Conservation (phyloP, 192 early-diverging fungal species). For the Podila verticillata region DNA sequence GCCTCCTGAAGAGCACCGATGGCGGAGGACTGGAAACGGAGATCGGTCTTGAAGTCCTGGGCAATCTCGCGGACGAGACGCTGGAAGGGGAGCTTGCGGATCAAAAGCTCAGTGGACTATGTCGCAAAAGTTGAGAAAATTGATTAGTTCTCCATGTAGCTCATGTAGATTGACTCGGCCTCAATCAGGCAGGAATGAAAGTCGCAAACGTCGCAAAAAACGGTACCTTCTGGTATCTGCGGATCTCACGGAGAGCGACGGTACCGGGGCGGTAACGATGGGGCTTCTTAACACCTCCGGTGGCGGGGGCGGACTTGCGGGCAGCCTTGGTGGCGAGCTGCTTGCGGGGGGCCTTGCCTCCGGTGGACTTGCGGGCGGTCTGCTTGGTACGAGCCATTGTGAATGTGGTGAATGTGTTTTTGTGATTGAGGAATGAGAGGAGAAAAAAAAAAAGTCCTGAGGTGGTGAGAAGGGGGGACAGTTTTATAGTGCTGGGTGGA, state of each 20-base stretch:
- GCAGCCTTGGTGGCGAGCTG: slow-evolving; percentile 96
- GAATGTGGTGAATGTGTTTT: slow-evolving; percentile 54
- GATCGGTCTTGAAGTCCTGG: slow-evolving; percentile 99
- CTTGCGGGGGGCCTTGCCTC: slow-evolving; percentile 99
- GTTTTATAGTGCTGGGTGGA: neutral
- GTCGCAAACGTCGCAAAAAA: no score
- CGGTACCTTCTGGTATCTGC: slow-evolving; percentile 88
- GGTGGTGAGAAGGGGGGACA: neutral
- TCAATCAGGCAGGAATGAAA: no score
- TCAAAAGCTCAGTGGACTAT: slow-evolving; percentile 89
- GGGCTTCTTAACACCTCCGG: slow-evolving; percentile 95
- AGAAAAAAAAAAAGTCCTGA: slow-evolving; percentile 2
- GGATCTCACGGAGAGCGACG: slow-evolving; percentile 92
- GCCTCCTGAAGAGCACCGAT: slow-evolving; percentile 74
- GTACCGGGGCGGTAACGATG: slow-evolving; percentile 91
- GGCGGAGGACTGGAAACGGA: slow-evolving; percentile 99
- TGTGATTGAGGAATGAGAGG: neutral
- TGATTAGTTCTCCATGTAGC: no score
- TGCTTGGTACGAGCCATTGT: slow-evolving; percentile 89
- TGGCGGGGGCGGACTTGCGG: slow-evolving; percentile 92
- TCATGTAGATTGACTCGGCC: no score
- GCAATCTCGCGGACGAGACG: slow-evolving; percentile 98
- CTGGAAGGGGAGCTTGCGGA: slow-evolving; percentile 95
- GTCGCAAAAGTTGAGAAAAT: no score
- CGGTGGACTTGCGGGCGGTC: slow-evolving; percentile 98